phyloP scores from a whole-genome alignment of 208 protist species.

The Leishmania major region DNA sequence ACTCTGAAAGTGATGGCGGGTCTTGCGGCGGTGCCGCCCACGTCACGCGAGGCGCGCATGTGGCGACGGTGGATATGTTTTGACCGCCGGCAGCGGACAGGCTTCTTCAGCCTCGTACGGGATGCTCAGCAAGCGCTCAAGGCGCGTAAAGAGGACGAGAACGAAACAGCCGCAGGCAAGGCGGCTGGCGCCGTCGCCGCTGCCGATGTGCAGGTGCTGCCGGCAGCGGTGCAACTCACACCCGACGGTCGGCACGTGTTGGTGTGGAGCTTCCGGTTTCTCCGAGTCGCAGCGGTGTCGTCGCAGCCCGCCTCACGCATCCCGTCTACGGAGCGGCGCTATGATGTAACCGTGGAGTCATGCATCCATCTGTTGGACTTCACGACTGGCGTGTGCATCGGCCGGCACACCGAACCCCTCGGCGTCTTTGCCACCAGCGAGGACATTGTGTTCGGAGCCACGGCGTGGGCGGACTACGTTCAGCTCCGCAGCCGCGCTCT shows the following conservation, averaged over 20 bases:
- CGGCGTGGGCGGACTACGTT: constrained; percentile 18
- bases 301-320: constrained; percentile 16
- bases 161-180: neutral
- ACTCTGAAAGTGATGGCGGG: constrained; percentile 58
- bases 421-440: constrained; percentile 1
- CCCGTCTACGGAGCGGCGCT: constrained; percentile 21
- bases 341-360: constrained; percentile 20
- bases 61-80: constrained; percentile 61
- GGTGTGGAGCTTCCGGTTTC: constrained; percentile 40
- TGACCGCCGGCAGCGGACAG: constrained; percentile 54
- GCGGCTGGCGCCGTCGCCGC: neutral
- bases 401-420: constrained; percentile 9
- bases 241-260: constrained; percentile 50
- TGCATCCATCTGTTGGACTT: constrained; percentile 59
- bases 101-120: constrained; percentile 62
- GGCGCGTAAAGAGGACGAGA: neutral
- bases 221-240: constrained; percentile 40
- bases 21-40: constrained; percentile 28
- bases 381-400: constrained; percentile 37
- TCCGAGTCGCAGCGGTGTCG: constrained; percentile 4
- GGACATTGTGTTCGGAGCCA: constrained; percentile 1
- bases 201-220: constrained; percentile 35
- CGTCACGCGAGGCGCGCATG: constrained; percentile 38
- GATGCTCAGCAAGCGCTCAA: constrained; percentile 35
- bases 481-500: constrained; percentile 24